Evolutionary conservation across 495 filamentous ascomycete genomes (phyloP), one percentile per base, ranked within the genome.

Genomic region (Trichocladium antarcticum): DNA sequence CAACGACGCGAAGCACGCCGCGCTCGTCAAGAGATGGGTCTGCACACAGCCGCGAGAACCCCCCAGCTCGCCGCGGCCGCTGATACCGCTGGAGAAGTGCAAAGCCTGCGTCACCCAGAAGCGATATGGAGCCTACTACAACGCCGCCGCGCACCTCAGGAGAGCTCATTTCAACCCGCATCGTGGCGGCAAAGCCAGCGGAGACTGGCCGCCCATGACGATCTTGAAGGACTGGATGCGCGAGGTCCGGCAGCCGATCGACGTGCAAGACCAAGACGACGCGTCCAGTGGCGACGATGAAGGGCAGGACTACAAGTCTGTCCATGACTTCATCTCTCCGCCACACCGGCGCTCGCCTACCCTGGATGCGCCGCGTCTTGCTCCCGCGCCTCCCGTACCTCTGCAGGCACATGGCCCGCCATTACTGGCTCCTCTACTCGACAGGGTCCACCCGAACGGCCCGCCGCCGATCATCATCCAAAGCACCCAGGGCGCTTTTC

Each of bases 91-190:
- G 14, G 73, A 78, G 12, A 88, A 84, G 57, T 98, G 92, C 75
- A 95, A 95, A 63, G 81, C 85, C 41, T 98, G 92, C 51, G 73
- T 79, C 16, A 83, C 76, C 36, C 65, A 74, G 46, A 80, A 82
- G 49, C 92, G 92, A 60, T 98, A 98, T 57, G 85, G 84, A 0
- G 88, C 85, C n/a, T 95, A 98, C 63, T 96, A 98, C 58, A 98
- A 98, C 55, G 90, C 90, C 3, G 88, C 90, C 9, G 90, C 90
- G 5, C 92, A 97, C 65, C 73, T 98, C 9, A 79, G 89, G 28
- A 77, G 92, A 21, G 86, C 87, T 12, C 92, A 98, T 60, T 98
- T 96, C 71, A 69, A 74, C 35, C 71, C 87, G 56, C 73, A 79
- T 44, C 76, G 87, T 32, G 87, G 85, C 28, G 88, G 88, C 12